Evolutionary conservation across 2,329 filamentous ascomycete genomes (phyloP), one percentile per base, ranked within the genome.

Genomic region (Acrodontium crateriforme): DNA sequence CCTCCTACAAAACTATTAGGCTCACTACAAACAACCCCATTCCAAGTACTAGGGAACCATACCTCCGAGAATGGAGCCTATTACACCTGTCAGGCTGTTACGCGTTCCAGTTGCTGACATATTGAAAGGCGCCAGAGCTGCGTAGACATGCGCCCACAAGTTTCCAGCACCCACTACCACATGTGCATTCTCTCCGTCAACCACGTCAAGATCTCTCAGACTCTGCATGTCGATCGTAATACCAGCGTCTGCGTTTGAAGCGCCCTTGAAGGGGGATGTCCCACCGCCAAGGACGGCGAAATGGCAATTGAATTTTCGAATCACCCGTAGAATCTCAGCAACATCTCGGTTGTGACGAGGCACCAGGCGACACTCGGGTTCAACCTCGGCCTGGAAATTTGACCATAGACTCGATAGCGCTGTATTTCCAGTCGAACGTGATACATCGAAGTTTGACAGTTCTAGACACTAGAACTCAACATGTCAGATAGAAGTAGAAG

Each of bases 281-380:
- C 48, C 48, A 6, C 46, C 48, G 22, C 37, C 38, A 25, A 40
- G 41, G 4, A 48, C 39, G 11, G 46, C 47, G 22, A 50, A 48
- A 2, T 31, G 35, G 28, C 43, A 45, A 29, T 39, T 10, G 18
- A 3, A 29, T 30, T 24, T 32, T 21, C 14, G 33, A 24, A 20
- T 18, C 18, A 29, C 13, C 3, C 25, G 22, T 5, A 33, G 6
- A 10, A 19, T 16, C 5, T 8, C 9, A 3, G 28, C n/a, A 3
- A 29, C 28, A 9, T 29, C 28, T 25, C 22, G 19, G 21, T 19
- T 16, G 24, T 25, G 15, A 9, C 7, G 15, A 8, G 28, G 28
- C 6, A 12, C 9, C 14, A 29, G 15, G 21, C 21, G 10, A 25
- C 28, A 29, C 9, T n/a, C 12, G 9, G 25, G 25, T 6, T 9